Evolutionary conservation across 2,329 filamentous ascomycete species (phyloP), one percentile per base, ranked within the genome.

Genomic region (Coleophoma eucalyptorum): DNA sequence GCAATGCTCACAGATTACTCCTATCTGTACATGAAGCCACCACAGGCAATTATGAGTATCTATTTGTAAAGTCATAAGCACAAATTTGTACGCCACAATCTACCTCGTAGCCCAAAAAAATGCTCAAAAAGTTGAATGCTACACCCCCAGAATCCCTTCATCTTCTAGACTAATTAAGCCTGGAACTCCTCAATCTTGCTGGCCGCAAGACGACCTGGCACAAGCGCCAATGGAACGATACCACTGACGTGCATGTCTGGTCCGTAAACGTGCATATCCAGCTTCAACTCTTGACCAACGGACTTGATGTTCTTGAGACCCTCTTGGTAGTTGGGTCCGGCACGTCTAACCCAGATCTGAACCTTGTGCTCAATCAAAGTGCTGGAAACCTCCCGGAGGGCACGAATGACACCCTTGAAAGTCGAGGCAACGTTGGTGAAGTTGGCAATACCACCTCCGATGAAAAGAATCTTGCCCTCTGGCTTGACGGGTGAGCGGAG

Each of bases 291-390:
- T 71, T 93, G 84, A 55, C 91, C 94, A 54, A 96, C 93, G 46
- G 85, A 83, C 84, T 97, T 97, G 84, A 99, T 97, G 84, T 97
- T 99, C 86, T 96, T 97, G 60, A 99, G 87, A 77, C 94, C 94
- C 77, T 99, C 94, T 77, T 99, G 94, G 84, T 96, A 99, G 83
- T 99, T 99, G 73, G 94, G 94, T 55, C 94, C 90, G 48, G 94
- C 82, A 74, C 83, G 81, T 67, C 83, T 79, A 58, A 97, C 92
- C 94, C 93, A 97, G 79, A 97, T 97, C 76, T 96, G 87, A 60
- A 94, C 90, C 67, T 96, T 96, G 86, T 99, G 94, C 83, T 99
- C 94, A 68, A 84, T 84, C 62, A 99, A 83, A 58, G 87, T 80
- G 57, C 85, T 84, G 54, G 92, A 83, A 63, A 93, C 91, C 75